phyloP scores from a whole-genome alignment of 306 rosid genomes.

The cucumber (Cucumis sativus) region DNA sequence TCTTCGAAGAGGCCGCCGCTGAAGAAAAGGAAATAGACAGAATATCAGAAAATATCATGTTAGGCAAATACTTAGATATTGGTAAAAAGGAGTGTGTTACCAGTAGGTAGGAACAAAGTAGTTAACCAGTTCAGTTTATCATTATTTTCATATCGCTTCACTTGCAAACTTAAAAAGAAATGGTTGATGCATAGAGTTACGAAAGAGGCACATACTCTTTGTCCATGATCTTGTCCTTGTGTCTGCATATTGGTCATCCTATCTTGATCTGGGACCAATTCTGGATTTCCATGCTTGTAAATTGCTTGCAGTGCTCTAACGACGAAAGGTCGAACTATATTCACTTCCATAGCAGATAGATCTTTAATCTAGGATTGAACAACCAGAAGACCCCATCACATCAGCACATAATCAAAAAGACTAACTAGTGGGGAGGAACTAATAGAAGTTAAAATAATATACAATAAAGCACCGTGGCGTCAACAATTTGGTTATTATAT shows the following conservation, averaged over 20 bases:
- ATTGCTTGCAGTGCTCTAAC: constrained; percentile 84
- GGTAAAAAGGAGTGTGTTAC: neutral
- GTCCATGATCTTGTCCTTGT: constrained; percentile 50
- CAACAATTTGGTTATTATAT: neutral
- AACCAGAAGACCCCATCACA: constrained; percentile 7
- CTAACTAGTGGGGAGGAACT: neutral
- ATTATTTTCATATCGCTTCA: neutral
- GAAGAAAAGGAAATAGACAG: neutral
- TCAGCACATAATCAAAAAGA: neutral
- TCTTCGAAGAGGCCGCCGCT: constrained; percentile 9
- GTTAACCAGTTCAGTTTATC: neutral
- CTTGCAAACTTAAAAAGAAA: neutral
- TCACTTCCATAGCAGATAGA: constrained; percentile 95
- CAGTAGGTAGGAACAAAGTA: neutral
- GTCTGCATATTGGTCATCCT: constrained; percentile 48
- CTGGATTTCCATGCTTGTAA: constrained; percentile 82
- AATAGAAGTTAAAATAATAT: too few relatives aligned
- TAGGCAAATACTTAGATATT: neutral
- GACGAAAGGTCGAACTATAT: constrained; percentile 86
- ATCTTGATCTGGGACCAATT: constrained; percentile 74
- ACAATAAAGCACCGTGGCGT: neutral
- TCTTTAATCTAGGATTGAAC: constrained; percentile 55
- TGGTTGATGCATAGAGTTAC: neutral
- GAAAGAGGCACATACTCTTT: constrained; percentile 52
- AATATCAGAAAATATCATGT: neutral